These are phyloP conservation scores for Fusarium metavorans DNA, from an alignment of 2,329 filamentous ascomycete genomes.

Conservation along the genomic window DNA sequence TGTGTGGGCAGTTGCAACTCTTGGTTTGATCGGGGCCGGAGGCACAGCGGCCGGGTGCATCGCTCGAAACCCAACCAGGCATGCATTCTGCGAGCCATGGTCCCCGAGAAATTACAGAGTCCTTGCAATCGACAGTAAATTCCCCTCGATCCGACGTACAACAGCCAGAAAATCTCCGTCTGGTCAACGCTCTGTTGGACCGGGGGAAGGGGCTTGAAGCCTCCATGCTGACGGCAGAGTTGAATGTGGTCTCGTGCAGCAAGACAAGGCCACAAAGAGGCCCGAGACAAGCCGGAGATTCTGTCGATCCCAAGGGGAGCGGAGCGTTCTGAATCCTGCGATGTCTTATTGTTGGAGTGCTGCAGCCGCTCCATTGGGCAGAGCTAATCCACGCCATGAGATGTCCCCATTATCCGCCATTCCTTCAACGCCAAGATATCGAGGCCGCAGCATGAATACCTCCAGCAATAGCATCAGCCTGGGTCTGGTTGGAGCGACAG, in stretches of 20 bases:
- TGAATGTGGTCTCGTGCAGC: slow-evolving; percentile 34
- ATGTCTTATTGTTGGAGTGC: slow-evolving; percentile 14
- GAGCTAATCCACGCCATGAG: slow-evolving; percentile 18
- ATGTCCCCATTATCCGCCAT: slow-evolving; percentile 24
- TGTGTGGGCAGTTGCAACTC: not conserved
- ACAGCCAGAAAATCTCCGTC: slow-evolving; percentile 34
- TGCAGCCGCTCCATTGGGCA: slow-evolving; percentile 20
- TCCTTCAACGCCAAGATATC: slow-evolving; percentile 26
- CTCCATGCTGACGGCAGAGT: slow-evolving; percentile 8
- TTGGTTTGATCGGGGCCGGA: not conserved
- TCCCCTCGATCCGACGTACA: slow-evolving; percentile 1
- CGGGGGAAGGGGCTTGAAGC: slow-evolving; percentile 5
- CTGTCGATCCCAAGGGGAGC: slow-evolving; percentile 29
- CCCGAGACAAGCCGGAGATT: slow-evolving; percentile 24
- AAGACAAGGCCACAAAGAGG: slow-evolving; percentile 28
- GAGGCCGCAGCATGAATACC: slow-evolving; percentile 23
- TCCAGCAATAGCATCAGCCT: slow-evolving; percentile 22
- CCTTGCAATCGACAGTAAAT: slow-evolving; percentile 6
- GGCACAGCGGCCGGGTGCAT: not conserved
- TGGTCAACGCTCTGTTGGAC: slow-evolving; percentile 19
- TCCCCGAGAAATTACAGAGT: slow-evolving; percentile 6
- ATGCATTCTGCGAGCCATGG: slow-evolving; percentile 8
- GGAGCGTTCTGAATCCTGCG: slow-evolving; percentile 22
- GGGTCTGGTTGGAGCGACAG: slow-evolving; percentile 20
- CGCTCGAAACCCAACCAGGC: slow-evolving; percentile 8